Evolutionary conservation across 2,329 filamentous ascomycete genomes (phyloP).

Genomic region (Dothistroma pini): DNA sequence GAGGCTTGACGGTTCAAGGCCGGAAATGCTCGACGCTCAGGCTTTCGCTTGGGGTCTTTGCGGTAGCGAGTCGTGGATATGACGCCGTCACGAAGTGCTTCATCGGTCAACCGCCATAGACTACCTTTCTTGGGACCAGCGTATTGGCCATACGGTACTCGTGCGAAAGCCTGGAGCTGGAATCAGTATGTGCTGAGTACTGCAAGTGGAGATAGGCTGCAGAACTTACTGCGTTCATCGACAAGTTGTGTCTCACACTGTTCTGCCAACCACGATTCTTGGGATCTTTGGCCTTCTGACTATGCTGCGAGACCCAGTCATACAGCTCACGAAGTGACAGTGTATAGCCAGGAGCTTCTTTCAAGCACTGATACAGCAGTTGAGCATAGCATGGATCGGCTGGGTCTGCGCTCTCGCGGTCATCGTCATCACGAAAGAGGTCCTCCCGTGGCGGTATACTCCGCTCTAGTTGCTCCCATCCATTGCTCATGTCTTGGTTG

Average conservation of each 20-base stretch:
- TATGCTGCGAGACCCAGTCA: slow-evolving; percentile 81
- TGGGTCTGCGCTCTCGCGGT: slow-evolving; percentile 17
- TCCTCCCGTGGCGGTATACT: slow-evolving; percentile 12
- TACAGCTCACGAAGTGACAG: slow-evolving; percentile 87
- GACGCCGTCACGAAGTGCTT: slow-evolving; percentile 67
- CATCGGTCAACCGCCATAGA: slow-evolving; percentile 72
- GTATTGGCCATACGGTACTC: slow-evolving; percentile 42
- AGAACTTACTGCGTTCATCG: slow-evolving; percentile 80
- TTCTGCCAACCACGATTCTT: slow-evolving; percentile 76
- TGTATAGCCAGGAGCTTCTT: slow-evolving; percentile 60
- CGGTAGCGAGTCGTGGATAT: slow-evolving; percentile 72
- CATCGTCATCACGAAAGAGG: slow-evolving; percentile 18
- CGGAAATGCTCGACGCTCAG: slow-evolving; percentile 26
- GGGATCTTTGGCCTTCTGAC: slow-evolving; percentile 64
- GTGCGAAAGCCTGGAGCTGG: slow-evolving; percentile 51
- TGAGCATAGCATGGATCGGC: slow-evolving; percentile 60
- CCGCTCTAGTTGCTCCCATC: slow-evolving; percentile 11
- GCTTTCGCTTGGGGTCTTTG: slow-evolving; percentile 43
- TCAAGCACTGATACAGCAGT: slow-evolving; percentile 73
- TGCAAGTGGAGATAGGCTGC: not conserved
- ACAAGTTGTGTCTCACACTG: slow-evolving; percentile 91
- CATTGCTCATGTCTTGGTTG: slow-evolving; percentile 6
- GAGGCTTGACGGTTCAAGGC: slow-evolving; percentile 43
- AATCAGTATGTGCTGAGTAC: slow-evolving; percentile 9
- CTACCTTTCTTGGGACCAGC: slow-evolving; percentile 61